A percentile compares a stretch with the other conserved stretches of the same genome.
These are phyloP conservation scores for Deakozyma indianensis DNA, from an alignment of 805 yeast species.

Conservation along the genomic window DNA sequence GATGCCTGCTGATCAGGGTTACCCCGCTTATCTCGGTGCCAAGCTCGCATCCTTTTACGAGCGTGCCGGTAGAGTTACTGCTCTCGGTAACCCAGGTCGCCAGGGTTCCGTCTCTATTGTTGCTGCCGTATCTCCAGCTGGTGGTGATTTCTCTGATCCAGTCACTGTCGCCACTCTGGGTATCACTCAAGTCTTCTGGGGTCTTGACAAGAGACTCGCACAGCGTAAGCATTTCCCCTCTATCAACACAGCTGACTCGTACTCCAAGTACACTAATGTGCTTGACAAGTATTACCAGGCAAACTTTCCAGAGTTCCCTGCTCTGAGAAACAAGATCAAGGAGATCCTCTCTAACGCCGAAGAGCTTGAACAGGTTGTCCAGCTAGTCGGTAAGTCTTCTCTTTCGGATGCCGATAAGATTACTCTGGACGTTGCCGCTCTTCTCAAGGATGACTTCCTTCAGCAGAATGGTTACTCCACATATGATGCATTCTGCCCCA, in stretches of 20 bases:
- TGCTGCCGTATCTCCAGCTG: conserved; percentile 99
- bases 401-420: conserved; percentile 93
- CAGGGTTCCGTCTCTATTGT: conserved; percentile 97
- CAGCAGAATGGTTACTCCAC: conserved; percentile 99
- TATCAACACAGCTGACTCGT: conserved; percentile 88
- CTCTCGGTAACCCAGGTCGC: conserved; percentile 94
- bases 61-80: conserved; percentile 95
- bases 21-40: conserved; percentile 99
- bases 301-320: conserved; percentile 83
- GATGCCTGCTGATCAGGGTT: conserved; percentile 99
- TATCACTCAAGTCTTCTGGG: conserved; percentile 99
- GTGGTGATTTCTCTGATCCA: conserved; percentile 99
- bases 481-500: conserved; percentile 98
- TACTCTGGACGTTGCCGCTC: conserved; percentile 79
- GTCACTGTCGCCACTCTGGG: conserved; percentile 97
- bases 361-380: conserved; percentile 98
- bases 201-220: conserved; percentile 95
- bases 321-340: conserved; percentile 77
- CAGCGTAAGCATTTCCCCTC: conserved; percentile 99
- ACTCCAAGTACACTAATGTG: conserved; percentile 88
- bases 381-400: conserved; percentile 97
- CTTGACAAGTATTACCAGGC: conserved; percentile 73
- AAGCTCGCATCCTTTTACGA: conserved; percentile 97
- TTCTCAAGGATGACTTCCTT: conserved; percentile 94
- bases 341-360: conserved; percentile 95